These are phyloP conservation scores for Sugiyamaella novakii DNA, from an alignment of 1,139 yeast species.

Conservation along the genomic window DNA sequence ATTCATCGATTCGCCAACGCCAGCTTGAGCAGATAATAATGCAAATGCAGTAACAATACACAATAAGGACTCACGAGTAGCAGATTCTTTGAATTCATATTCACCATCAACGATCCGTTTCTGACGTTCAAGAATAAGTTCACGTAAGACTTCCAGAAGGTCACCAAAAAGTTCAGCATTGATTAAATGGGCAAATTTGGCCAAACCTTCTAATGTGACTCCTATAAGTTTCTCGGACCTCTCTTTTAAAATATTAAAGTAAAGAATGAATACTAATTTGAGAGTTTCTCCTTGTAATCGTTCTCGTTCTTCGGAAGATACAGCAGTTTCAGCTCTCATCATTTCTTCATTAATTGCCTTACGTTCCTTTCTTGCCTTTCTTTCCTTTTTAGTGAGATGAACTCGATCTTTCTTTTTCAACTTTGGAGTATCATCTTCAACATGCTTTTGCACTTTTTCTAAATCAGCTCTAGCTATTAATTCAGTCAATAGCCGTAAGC, in stretches of 20 bases:
- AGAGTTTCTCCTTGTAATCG: constrained; percentile 81
- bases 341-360: constrained; percentile 87
- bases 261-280: constrained; percentile 68
- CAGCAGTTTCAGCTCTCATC: constrained; percentile 81
- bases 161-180: constrained; percentile 92
- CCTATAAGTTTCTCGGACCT: constrained; percentile 61
- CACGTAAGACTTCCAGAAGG: constrained; percentile 83
- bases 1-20: constrained; percentile 45
- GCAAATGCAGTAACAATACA: constrained; percentile 92
- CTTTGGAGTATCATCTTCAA: constrained; percentile 46
- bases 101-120: constrained; percentile 45
- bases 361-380: constrained; percentile 82
- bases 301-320: constrained; percentile 85
- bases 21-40: constrained; percentile 69
- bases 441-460: constrained; percentile 51
- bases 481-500: constrained; percentile 74
- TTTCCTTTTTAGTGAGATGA: constrained; percentile 83
- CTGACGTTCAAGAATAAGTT: constrained; percentile 58
- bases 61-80: constrained; percentile 68
- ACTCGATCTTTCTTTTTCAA: constrained; percentile 79
- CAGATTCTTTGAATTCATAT: constrained; percentile 43
- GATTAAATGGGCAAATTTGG: constrained; percentile 88
- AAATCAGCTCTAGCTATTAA: constrained; percentile 62
- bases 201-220: constrained; percentile 85
- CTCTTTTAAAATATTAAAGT: constrained; percentile 72